Evolutionary conservation across 2,329 filamentous ascomycete species (phyloP).

Genomic region (Aspergillus terreus): DNA sequence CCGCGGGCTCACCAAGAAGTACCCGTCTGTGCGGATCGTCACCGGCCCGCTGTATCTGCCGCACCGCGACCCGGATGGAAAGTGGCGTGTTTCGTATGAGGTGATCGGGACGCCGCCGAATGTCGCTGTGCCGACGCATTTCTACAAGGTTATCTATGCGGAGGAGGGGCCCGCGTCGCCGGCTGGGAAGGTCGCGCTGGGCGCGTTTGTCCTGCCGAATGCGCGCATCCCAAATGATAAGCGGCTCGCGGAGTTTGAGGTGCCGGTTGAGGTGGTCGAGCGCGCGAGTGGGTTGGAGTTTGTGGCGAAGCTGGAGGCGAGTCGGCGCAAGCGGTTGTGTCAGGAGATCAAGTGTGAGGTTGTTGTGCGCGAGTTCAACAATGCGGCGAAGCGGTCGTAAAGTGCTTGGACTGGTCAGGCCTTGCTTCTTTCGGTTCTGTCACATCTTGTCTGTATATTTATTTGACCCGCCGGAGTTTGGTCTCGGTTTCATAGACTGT

Average conservation of each 20-base stretch:
- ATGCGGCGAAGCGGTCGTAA: slow-evolving; percentile 47
- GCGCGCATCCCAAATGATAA: slow-evolving; percentile 83
- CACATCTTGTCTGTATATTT: neutral
- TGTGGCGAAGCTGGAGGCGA: slow-evolving; percentile 69
- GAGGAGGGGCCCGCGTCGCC: slow-evolving; percentile 66
- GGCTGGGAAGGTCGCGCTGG: slow-evolving; percentile 74
- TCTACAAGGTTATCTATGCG: slow-evolving; percentile 98
- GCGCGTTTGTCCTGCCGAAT: slow-evolving; percentile 93
- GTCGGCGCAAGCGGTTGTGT: slow-evolving; percentile 75
- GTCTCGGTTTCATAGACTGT: neutral
- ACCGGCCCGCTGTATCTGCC: slow-evolving; percentile 94
- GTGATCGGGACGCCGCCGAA: slow-evolving; percentile 91
- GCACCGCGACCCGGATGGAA: slow-evolving; percentile 79
- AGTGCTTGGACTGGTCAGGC: neutral
- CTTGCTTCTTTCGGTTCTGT: too few relatives aligned
- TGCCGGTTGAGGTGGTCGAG: slow-evolving; percentile 89
- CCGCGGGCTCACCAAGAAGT: slow-evolving; percentile 71
- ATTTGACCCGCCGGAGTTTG: neutral
- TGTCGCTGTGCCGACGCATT: slow-evolving; percentile 94
- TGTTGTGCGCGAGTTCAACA: slow-evolving; percentile 74
- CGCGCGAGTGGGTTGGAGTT: slow-evolving; percentile 90
- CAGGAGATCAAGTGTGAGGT: slow-evolving; percentile 80
- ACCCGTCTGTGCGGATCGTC: slow-evolving; percentile 84
- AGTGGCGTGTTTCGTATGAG: slow-evolving; percentile 95
- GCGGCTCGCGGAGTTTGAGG: slow-evolving; percentile 86